Conservation (phyloP, 257 asterid species). For the Coffea canephora region DNA sequence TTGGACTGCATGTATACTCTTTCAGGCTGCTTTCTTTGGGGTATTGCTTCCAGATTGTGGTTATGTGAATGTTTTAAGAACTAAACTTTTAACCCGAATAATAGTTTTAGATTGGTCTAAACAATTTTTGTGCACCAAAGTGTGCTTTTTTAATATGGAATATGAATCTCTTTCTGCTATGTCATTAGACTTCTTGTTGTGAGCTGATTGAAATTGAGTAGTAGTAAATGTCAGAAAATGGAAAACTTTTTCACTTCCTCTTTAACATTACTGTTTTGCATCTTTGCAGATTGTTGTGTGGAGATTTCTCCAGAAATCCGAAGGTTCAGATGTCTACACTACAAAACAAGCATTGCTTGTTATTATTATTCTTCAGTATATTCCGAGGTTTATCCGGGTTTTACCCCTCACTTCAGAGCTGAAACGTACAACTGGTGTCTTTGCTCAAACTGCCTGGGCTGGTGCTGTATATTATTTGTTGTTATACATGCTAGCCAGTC, state of each 20-base stretch:
- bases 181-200: neutral
- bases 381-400: slow-evolving; percentile 73
- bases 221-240: neutral
- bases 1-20: neutral
- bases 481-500: slow-evolving; percentile 99
- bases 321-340: slow-evolving; percentile 86
- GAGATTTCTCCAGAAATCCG: slow-evolving; percentile 81
- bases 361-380: slow-evolving; percentile 81
- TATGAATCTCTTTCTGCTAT: neutral
- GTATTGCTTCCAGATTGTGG: neutral
- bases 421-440: slow-evolving; percentile 97
- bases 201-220: neutral
- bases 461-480: slow-evolving; percentile 95
- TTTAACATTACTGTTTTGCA: neutral
- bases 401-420: slow-evolving; percentile 83
- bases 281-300: slow-evolving; percentile 84
- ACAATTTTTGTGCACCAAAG: neutral
- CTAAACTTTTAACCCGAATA: neutral
- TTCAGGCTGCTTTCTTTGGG: neutral
- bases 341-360: slow-evolving; percentile 81
- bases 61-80: neutral
- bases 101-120: neutral
- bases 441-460: slow-evolving; percentile 99
- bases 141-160: neutral
- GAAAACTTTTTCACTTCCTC: neutral